These are phyloP conservation scores for Rhizophagus prolifer DNA, from an alignment of 192 early-diverging fungal species.

Conservation along the genomic window DNA sequence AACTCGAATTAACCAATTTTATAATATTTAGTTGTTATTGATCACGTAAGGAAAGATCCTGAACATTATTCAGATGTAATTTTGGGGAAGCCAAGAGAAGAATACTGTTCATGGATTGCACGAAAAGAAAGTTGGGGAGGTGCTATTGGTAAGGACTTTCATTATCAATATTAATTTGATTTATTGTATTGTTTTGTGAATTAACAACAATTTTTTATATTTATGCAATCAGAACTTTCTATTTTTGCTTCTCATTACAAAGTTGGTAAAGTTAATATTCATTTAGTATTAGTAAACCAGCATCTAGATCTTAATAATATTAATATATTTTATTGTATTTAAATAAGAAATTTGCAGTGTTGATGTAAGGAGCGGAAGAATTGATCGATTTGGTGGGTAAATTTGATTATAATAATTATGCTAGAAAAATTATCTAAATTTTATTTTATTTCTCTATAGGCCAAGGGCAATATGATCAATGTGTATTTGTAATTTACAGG, in stretches of 20 bases:
- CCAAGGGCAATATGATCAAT: constrained; percentile 51
- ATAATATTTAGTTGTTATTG: constrained; percentile 12
- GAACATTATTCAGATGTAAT: constrained; percentile 59
- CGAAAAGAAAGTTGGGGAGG: constrained; percentile 73
- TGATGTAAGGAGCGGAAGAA: constrained; percentile 66
- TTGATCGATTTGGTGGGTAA: constrained; percentile 70
- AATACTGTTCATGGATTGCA: constrained; percentile 71
- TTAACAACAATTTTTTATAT: no score
- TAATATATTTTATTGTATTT: neutral
- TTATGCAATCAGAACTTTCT: constrained; percentile 53
- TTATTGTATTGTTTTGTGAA: no score
- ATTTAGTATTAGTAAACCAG: neutral
- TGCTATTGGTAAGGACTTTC: constrained; percentile 60
- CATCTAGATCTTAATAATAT: neutral
- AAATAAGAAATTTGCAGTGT: constrained; percentile 70
- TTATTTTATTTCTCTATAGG: constrained; percentile 32
- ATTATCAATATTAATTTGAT: neutral
- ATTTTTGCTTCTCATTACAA: constrained; percentile 70
- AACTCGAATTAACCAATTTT: constrained; percentile 1
- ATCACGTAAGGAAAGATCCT: constrained; percentile 39
- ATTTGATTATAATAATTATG: neutral
- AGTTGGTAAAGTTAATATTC: constrained; percentile 38
- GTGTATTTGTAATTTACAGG: constrained; percentile 54
- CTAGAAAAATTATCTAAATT: neutral
- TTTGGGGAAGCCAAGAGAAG: constrained; percentile 52